Conservation (phyloP, 2,329 filamentous ascomycete genomes). For the Amauroascus verrucosus region DNA sequence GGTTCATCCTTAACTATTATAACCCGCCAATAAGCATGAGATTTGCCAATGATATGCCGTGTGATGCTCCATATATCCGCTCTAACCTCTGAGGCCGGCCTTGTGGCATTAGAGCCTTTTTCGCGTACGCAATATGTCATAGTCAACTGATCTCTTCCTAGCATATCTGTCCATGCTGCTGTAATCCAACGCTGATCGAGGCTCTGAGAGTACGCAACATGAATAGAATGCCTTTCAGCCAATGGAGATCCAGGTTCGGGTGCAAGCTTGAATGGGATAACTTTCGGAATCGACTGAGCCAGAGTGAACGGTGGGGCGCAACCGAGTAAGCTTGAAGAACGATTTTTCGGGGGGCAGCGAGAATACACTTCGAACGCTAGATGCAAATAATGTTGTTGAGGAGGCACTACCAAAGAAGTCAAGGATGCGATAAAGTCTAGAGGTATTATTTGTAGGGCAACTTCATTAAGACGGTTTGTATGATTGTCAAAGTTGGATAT, state of each 20-base stretch:
- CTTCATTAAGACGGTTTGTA: constrained; percentile 33
- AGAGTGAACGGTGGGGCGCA: constrained; percentile 46
- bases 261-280: constrained; percentile 46
- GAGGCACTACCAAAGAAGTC: constrained; percentile 43
- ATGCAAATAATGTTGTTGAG: constrained; percentile 39
- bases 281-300: constrained; percentile 43
- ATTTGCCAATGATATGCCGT: constrained; percentile 43
- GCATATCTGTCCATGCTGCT: constrained; percentile 50
- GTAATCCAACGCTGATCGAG: constrained; percentile 48
- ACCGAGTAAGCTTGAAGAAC: constrained; percentile 31
- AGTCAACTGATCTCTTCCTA: constrained; percentile 44
- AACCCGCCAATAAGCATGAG: constrained; percentile 46
- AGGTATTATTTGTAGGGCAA: constrained; percentile 50
- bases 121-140: constrained; percentile 46
- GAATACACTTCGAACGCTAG: constrained; percentile 50
- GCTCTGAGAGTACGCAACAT: constrained; percentile 49
- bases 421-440: constrained; percentile 44
- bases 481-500: constrained; percentile 31
- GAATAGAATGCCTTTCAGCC: constrained; percentile 47
- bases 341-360: constrained; percentile 42
- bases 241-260: constrained; percentile 46
- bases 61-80: constrained; percentile 50
- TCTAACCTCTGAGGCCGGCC: constrained; percentile 41
- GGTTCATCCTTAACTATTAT: constrained; percentile 45
- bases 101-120: constrained; percentile 24